phyloP scores from a whole-genome alignment of 257 asterid species.

The Nemophila menziesii region DNA sequence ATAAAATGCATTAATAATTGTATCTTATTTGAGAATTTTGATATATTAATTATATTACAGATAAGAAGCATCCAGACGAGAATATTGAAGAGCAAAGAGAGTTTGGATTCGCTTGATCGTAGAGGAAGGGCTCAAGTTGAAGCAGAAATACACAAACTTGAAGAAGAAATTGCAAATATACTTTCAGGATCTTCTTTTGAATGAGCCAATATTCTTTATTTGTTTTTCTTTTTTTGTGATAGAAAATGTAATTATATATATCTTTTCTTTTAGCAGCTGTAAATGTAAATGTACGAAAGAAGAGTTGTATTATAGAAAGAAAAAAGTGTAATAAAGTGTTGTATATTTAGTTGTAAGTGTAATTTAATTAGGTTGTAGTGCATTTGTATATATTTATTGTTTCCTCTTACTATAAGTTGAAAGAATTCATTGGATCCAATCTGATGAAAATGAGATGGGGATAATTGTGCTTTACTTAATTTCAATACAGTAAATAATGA shows the following conservation, averaged over 20 bases:
- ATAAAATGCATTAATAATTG: not conserved
- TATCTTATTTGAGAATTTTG: not conserved
- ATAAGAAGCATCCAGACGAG: conserved; percentile 31
- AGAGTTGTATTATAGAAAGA: conserved; percentile 6
- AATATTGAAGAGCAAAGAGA: conserved; percentile 15
- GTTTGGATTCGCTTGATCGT: conserved; percentile 15
- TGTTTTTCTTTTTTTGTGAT: not conserved
- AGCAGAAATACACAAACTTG: conserved; percentile 28
- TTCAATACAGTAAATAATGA: no score
- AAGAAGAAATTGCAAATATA: conserved; percentile 15
- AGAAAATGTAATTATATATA: conserved; percentile 7
- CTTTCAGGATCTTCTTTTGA: conserved; percentile 12
- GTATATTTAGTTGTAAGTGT: no score
- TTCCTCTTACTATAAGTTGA: no score
- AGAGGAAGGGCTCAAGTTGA: conserved; percentile 16
- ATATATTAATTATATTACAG: conserved; percentile 18
- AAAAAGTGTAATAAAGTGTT: no score
- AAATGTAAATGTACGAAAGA: not conserved
- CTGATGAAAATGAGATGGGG: no score
- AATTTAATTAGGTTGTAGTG: no score
- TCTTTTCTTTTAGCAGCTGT: not conserved
- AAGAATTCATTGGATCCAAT: no score
- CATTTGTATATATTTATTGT: no score
- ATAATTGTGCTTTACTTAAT: no score
- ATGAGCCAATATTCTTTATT: not conserved